Percentiles rank a stretch among this genome's conserved stretches.
phyloP scores from a whole-genome alignment of 192 early-diverging fungal genomes.

The Geranomyces variabilis region DNA sequence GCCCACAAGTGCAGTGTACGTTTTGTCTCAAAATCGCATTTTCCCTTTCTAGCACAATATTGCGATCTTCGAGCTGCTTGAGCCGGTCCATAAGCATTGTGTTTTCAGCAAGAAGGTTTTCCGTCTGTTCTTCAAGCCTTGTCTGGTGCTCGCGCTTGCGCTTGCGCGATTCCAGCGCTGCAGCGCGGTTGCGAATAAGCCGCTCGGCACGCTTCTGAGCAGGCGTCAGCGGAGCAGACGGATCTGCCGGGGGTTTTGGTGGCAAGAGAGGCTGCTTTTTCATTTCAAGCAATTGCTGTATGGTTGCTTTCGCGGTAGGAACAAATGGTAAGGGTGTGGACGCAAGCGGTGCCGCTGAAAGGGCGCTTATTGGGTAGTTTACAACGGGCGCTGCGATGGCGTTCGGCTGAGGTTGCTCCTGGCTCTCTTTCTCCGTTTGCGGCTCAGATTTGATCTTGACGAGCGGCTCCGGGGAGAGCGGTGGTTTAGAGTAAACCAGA shows the following conservation, averaged over 20 bases:
- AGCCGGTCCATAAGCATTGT: constrained; percentile 62
- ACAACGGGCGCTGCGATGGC: too few species aligned
- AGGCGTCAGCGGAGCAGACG: constrained; percentile 27
- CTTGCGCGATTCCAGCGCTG: constrained; percentile 83
- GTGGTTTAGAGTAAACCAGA: background rate
- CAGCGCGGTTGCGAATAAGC: constrained; percentile 90
- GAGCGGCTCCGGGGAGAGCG: background rate
- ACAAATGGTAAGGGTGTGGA: background rate
- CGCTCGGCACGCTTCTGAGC: constrained; percentile 79
- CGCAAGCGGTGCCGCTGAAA: background rate
- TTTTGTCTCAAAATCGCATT: constrained; percentile 50
- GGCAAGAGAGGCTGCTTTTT: background rate
- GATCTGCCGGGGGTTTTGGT: background rate
- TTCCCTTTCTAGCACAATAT: constrained; percentile 57
- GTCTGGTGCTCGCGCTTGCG: constrained; percentile 86
- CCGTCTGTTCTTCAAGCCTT: constrained; percentile 65
- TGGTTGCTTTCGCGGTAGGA: background rate
- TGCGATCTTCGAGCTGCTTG: constrained; percentile 57
- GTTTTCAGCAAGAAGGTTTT: constrained; percentile 60
- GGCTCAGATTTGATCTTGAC: background rate
- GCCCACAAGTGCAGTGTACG: constrained; percentile 18
- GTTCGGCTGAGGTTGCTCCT: background rate
- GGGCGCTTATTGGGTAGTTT: background rate
- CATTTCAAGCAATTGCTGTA: background rate
- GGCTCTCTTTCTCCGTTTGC: background rate